Evolutionary conservation across 176 grass and related monocot species (phyloP).

Genomic region (Tillandsia leiboldiana): DNA sequence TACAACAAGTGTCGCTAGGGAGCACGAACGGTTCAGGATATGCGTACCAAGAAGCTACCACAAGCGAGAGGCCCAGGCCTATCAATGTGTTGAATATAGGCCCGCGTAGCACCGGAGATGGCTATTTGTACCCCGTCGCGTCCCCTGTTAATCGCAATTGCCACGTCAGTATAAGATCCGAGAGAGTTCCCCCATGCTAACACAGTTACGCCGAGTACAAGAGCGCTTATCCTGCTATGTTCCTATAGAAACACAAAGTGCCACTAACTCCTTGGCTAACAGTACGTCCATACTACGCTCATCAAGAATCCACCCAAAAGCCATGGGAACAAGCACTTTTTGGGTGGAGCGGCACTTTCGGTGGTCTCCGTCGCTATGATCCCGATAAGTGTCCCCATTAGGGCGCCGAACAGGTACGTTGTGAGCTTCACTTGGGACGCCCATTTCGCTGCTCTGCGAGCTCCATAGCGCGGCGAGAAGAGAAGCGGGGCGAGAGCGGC

Average conservation of each 20-base stretch:
- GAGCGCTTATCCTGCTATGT: slow-evolving; percentile 25
- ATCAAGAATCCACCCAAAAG: slow-evolving; percentile 51
- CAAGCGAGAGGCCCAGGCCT: slow-evolving; percentile 44
- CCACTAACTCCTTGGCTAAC: slow-evolving; percentile 42
- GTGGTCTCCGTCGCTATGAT: slow-evolving; percentile 29
- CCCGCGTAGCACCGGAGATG: slow-evolving; percentile 61
- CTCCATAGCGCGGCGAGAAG: slow-evolving; percentile 27
- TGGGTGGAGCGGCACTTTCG: slow-evolving; percentile 5
- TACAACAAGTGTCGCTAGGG: slow-evolving; percentile 27
- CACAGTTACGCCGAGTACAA: slow-evolving; percentile 46
- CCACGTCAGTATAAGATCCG: slow-evolving; percentile 42
- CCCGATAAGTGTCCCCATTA: slow-evolving; percentile 20
- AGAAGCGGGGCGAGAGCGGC: slow-evolving; percentile 43
- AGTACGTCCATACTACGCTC: slow-evolving; percentile 54
- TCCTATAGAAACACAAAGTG: slow-evolving; percentile 30
- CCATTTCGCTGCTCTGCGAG: slow-evolving; percentile 18
- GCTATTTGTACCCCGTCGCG: slow-evolving; percentile 40
- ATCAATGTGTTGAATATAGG: slow-evolving; percentile 53
- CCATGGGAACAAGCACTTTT: no score
- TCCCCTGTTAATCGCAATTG: slow-evolving; percentile 33
- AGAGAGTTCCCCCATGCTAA: slow-evolving; percentile 77
- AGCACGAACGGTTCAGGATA: slow-evolving; percentile 26
- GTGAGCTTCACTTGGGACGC: slow-evolving; percentile 4
- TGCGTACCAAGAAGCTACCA: slow-evolving; percentile 26
- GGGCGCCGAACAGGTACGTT: slow-evolving; percentile 11